Percentiles rank a stretch among this genome's conserved stretches.
phyloP scores from a whole-genome alignment of 495 filamentous ascomycete genomes.

The Trichoderma parareesei region DNA sequence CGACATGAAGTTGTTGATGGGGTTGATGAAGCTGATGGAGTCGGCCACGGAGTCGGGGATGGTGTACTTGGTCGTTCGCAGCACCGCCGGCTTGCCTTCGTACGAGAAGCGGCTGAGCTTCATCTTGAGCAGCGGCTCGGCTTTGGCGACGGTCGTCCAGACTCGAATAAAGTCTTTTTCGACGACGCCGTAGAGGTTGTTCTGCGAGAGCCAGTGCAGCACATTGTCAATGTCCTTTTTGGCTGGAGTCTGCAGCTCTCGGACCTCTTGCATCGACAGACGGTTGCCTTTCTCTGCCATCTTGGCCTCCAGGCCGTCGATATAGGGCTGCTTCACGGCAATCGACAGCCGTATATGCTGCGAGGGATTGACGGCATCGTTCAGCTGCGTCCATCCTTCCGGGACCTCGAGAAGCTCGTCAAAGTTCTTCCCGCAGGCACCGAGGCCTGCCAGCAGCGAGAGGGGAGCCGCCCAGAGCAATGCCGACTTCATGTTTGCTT shows the following conservation, averaged over 20 bases:
- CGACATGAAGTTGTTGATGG: conserved; percentile 35
- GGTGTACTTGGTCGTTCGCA: conserved; percentile 37
- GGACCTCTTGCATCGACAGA: conserved; percentile 25
- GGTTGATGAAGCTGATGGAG: conserved; percentile 35
- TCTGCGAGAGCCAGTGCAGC: conserved; percentile 28
- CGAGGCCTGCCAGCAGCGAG: background rate
- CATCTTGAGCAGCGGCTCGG: conserved; percentile 31
- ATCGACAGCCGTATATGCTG: conserved; percentile 23
- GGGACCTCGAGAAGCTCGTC: background rate
- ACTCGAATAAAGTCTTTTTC: conserved; percentile 27
- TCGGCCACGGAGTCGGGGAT: conserved; percentile 35
- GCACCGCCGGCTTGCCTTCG: conserved; percentile 17
- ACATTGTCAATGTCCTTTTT: conserved; percentile 18
- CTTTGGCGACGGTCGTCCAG: conserved; percentile 23
- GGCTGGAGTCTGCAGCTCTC: conserved; percentile 22
- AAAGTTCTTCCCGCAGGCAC: background rate
- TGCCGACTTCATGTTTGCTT: background rate
- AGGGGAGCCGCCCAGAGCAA: background rate
- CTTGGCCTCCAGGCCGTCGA: conserved; percentile 27
- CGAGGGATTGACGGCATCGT: background rate
- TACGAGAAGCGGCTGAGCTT: conserved; percentile 29
- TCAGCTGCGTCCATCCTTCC: background rate
- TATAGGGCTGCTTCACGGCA: conserved; percentile 29
- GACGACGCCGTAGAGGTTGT: conserved; percentile 21
- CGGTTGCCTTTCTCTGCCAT: conserved; percentile 24